Evolutionary conservation across 208 protist species (phyloP).

Genomic region (Strigomonas galati): DNA sequence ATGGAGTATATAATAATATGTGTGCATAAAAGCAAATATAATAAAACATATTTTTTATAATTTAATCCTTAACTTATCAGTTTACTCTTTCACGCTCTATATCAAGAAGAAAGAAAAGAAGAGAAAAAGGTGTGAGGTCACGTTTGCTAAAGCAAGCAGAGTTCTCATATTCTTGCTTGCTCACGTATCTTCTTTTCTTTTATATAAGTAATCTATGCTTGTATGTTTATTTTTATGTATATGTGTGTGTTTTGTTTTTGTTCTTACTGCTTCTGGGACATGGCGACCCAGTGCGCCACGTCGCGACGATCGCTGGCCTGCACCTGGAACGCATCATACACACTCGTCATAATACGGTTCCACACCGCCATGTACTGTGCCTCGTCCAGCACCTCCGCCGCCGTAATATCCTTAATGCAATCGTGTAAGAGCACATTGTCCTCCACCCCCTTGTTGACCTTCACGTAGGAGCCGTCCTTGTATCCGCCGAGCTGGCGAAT

Average conservation of each 20-base stretch:
- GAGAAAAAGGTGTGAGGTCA: not conserved
- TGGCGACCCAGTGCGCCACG: slow-evolving; percentile 47
- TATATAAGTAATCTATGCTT: too few relatives aligned
- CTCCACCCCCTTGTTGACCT: slow-evolving; percentile 84
- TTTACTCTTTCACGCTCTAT: too few relatives aligned
- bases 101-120: not conserved
- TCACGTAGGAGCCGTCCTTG: slow-evolving; percentile 87
- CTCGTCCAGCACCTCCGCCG: slow-evolving; percentile 61
- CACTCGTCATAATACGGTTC: slow-evolving; percentile 71
- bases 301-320: slow-evolving; percentile 38
- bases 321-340: slow-evolving; percentile 85
- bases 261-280: slow-evolving; percentile 22
- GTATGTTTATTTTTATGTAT: slow-evolving; percentile 1
- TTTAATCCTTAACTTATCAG: too few relatives aligned
- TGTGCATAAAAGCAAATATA: too few relatives aligned
- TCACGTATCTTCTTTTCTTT: too few relatives aligned
- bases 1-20: not conserved
- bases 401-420: slow-evolving; percentile 66
- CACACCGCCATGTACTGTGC: slow-evolving; percentile 37
- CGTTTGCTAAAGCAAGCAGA: not conserved
- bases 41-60: too few relatives aligned
- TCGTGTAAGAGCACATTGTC: slow-evolving; percentile 88
- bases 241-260: not conserved
- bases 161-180: not conserved
- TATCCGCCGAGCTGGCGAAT: slow-evolving; percentile 87